These are phyloP conservation scores for Cokeromyces recurvatus DNA, from an alignment of 371 early-diverging fungal species.

Conservation along the genomic window DNA sequence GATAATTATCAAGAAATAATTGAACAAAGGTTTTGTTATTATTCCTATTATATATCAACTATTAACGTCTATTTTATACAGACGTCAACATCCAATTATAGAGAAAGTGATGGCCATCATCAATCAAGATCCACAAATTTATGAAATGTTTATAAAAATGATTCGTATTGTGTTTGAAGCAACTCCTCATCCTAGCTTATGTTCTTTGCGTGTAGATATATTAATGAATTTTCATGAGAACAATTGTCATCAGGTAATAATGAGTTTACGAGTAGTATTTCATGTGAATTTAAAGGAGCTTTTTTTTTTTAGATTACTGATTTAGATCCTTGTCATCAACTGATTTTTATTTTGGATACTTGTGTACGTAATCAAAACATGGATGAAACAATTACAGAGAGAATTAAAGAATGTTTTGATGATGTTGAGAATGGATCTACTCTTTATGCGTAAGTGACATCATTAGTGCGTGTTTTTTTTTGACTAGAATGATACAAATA, in stretches of 20 bases:
- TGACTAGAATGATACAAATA: no score
- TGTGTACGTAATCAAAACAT: constrained; percentile 60
- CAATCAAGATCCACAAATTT: constrained; percentile 51
- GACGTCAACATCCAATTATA: constrained; percentile 55
- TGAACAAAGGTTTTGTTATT: constrained; percentile 48
- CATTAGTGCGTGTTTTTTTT: not conserved
- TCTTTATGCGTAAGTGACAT: constrained; percentile 53
- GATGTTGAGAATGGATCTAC: constrained; percentile 44
- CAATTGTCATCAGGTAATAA: no score
- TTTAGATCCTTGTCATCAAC: constrained; percentile 44
- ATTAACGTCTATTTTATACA: no score
- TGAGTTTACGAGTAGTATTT: no score
- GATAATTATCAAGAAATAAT: constrained; percentile 47
- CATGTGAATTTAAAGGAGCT: no score
- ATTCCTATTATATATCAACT: no score
- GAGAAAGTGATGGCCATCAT: constrained; percentile 49
- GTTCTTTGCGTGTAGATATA: constrained; percentile 66
- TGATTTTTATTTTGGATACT: constrained; percentile 68
- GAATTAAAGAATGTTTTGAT: constrained; percentile 66
- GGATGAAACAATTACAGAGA: constrained; percentile 60
- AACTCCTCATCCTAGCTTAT: constrained; percentile 54
- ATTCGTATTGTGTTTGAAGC: constrained; percentile 53
- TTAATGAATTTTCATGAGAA: constrained; percentile 63
- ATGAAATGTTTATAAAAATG: constrained; percentile 54
- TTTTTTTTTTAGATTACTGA: constrained; percentile 26